Conservation (phyloP, 768 basidiomycete genomes). For the Chiua virens region DNA sequence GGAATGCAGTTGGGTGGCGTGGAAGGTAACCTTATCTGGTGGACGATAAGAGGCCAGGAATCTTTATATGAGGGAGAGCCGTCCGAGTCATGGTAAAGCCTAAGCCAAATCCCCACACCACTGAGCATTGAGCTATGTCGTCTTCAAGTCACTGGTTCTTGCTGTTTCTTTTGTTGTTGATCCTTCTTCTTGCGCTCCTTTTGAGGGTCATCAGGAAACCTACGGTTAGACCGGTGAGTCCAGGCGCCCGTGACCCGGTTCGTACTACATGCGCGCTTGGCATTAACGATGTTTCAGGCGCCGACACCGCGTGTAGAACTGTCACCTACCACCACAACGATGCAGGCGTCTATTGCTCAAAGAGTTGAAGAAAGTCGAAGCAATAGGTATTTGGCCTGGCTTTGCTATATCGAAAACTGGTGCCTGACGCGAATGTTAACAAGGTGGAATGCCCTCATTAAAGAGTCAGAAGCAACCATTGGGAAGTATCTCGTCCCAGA, state of each 20-base stretch:
- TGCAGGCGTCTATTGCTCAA: neutral
- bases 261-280: constrained; percentile 1
- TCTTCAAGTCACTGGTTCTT: constrained; percentile 13
- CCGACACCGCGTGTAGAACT: neutral
- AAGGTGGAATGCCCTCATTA: constrained; percentile 15
- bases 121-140: constrained; percentile 10
- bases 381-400: constrained; percentile 14
- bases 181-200: neutral
- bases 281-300: constrained; percentile 10
- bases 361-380: constrained; percentile 5
- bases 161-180: constrained; percentile 12
- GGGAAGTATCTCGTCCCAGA: constrained; percentile 9
- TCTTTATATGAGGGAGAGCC: constrained; percentile 3
- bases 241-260: constrained; percentile 17
- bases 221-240: neutral
- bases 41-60: neutral
- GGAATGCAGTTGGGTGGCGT: no score
- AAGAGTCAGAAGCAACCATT: constrained; percentile 10
- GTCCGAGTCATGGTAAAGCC: no score
- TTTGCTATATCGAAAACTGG: neutral
- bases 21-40: no score
- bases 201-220: neutral
- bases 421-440: constrained; percentile 5
- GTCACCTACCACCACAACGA: neutral
- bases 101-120: neutral